phyloP scores from a whole-genome alignment of 1,284 basidiomycete genomes.

The Marasmius fiardii region DNA sequence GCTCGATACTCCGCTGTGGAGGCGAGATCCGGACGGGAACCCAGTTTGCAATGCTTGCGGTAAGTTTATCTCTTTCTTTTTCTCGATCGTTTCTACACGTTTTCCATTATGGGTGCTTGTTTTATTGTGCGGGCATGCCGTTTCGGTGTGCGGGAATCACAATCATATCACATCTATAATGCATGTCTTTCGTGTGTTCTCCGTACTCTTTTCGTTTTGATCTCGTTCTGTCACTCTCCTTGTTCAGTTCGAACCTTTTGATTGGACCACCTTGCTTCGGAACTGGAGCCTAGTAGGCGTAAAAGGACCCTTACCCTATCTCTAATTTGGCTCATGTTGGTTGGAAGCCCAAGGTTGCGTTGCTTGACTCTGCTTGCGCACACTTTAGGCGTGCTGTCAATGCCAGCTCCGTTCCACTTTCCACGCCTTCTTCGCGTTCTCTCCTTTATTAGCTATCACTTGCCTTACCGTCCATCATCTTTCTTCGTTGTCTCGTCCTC shows the following conservation, averaged over 20 bases:
- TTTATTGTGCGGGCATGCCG: slow-evolving; percentile 10
- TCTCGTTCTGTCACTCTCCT: slow-evolving; percentile 27
- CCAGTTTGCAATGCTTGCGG: slow-evolving; percentile 86
- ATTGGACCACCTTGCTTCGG: background rate
- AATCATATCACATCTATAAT: slow-evolving; percentile 29
- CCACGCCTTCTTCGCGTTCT: slow-evolving; percentile 10
- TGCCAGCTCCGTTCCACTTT: slow-evolving; percentile 1
- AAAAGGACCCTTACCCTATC: background rate
- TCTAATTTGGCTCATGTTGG: background rate
- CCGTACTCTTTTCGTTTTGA: slow-evolving; percentile 23
- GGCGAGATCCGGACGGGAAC: slow-evolving; percentile 76
- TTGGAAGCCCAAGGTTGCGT: background rate
- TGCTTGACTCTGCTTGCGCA: background rate
- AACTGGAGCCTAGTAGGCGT: background rate
- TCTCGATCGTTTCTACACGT: slow-evolving; percentile 26
- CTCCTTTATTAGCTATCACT: slow-evolving; percentile 18
- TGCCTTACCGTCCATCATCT: slow-evolving; percentile 14
- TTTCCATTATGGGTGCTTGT: slow-evolving; percentile 21
- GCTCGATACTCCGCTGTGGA: slow-evolving; percentile 76
- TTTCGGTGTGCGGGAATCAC: background rate
- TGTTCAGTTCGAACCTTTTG: slow-evolving; percentile 16
- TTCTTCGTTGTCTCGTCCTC: slow-evolving; percentile 12
- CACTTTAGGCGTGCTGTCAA: background rate
- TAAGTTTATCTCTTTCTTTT: slow-evolving; percentile 43
- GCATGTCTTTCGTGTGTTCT: slow-evolving; percentile 31